Evolutionary conservation across 208 protist species (phyloP), one percentile per base, ranked within the genome.

Genomic region (Leishmania guyanensis): DNA sequence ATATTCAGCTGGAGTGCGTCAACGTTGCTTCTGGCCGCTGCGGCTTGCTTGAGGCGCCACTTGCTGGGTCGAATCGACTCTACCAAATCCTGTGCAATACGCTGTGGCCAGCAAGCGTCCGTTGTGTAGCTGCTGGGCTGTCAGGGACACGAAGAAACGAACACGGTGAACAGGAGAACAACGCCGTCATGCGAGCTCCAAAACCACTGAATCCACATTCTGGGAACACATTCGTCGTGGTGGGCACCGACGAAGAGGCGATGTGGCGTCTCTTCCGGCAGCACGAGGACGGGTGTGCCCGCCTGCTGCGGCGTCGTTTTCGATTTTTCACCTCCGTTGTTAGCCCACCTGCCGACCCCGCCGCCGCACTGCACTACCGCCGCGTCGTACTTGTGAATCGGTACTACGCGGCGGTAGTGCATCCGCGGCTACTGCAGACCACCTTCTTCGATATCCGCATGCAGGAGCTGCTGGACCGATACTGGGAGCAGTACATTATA

Each of bases 71-170:
- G 0, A 82, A 86, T 64, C 84, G 92, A 14, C 75, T 95, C 0
- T 83, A 86, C 29, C 88, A 93, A 64, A 75, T 95, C 36, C 76
- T 95, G 22, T 85, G 88, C 76, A 93, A 91, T 77, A 91, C 89
- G 5, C 64, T 92, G 39, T 95, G 92, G 92, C 89, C 92, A 0
- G 72, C 78, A 17, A 14, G 4, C 8, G 74, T 48, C 39, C 53
- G 74, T 66, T 33, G 22, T 20, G 5, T 36, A 17, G 50, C 39
- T n/a, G 33, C 39, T 29, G 22, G 3, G 22, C 0, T 22, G 20
- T 53, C 68, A 1, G 68, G 22, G 17, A 26, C 43, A 51, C 36
- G 22, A 9, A n/a, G 22, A 39, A 22, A n/a, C 68, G 68, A 10
- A 2, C 68, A 33, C 68, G 9, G 6, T 51, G 43, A 33, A 43